phyloP scores from a whole-genome alignment of 129 eudicot species.

The Pseudognaphalium luteoalbum region DNA sequence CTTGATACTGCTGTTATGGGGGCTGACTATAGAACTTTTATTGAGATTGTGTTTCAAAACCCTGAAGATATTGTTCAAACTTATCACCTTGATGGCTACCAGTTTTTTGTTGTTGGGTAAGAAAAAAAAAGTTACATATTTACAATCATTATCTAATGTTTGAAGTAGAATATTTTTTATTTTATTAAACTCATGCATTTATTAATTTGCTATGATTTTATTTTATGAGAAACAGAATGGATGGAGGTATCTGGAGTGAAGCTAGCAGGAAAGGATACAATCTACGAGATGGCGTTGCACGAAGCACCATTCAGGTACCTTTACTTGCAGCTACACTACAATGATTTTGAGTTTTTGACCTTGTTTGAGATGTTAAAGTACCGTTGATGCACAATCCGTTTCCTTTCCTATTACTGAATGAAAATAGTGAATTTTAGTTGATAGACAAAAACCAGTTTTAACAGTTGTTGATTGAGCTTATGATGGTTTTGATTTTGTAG shows the following conservation, averaged over 20 bases:
- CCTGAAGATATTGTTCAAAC: conserved; percentile 64
- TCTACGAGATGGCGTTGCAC: conserved; percentile 78
- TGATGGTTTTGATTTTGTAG: conserved; percentile 31
- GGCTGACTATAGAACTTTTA: conserved; percentile 65
- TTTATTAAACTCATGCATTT: background rate
- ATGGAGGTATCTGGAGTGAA: conserved; percentile 81
- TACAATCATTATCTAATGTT: too few species aligned
- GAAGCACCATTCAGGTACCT: conserved; percentile 68
- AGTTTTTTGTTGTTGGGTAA: conserved; percentile 92
- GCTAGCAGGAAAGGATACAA: conserved; percentile 73
- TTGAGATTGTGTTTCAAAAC: conserved; percentile 83
- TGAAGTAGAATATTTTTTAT: background rate
- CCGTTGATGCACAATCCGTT: background rate
- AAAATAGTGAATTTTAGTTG: background rate
- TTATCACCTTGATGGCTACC: conserved; percentile 88
- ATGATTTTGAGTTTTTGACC: too few species aligned
- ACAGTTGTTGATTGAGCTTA: background rate
- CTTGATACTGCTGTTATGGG: conserved; percentile 80
- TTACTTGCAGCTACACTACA: too few species aligned
- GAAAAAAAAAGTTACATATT: conserved; percentile 1
- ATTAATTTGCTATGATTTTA: background rate
- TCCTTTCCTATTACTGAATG: background rate
- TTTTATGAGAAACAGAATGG: conserved; percentile 61
- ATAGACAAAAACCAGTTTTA: conserved; percentile 33
- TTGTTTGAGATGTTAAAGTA: too few species aligned